phyloP scores from a whole-genome alignment of 345 rosid genomes.

The Arabis hirsuta region DNA sequence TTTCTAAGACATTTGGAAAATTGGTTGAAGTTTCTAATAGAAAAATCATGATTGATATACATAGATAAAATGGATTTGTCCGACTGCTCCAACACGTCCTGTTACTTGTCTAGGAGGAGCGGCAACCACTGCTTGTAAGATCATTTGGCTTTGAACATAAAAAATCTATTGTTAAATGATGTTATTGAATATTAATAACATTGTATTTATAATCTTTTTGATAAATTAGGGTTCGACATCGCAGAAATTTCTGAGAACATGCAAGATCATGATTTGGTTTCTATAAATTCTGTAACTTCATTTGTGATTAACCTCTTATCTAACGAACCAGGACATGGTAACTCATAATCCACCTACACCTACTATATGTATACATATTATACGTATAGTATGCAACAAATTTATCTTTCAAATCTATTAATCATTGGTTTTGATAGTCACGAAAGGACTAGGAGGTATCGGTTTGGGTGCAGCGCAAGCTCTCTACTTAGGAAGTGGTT shows the following conservation, averaged over 20 bases:
- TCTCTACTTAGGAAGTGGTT: background rate
- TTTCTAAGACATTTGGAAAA: background rate
- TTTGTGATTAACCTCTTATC: slow-evolving; percentile 68
- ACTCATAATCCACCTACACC: background rate
- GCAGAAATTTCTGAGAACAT: background rate
- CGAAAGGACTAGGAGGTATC: slow-evolving; percentile 77
- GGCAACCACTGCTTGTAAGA: slow-evolving; percentile 82
- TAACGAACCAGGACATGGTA: slow-evolving; percentile 74
- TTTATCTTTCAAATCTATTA: background rate
- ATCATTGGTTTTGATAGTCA: slow-evolving; percentile 51
- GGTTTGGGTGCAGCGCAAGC: slow-evolving; percentile 48
- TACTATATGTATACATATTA: background rate
- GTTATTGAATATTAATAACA: background rate
- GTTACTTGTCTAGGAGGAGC: slow-evolving; percentile 82
- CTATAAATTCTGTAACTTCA: slow-evolving; percentile 70
- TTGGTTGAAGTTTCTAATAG: background rate
- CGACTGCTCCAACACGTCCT: slow-evolving; percentile 91
- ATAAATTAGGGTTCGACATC: slow-evolving; percentile 67
- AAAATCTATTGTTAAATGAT: background rate
- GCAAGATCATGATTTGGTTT: slow-evolving; percentile 18
- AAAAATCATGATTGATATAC: background rate
- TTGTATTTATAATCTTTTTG: background rate
- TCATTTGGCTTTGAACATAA: background rate
- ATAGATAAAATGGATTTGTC: slow-evolving; percentile 98
- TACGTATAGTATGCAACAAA: background rate